Evolutionary conservation across 371 early-diverging fungal genomes (phyloP), one percentile per base, ranked within the genome.

Genomic region (Choanephora cucurbitarum): DNA sequence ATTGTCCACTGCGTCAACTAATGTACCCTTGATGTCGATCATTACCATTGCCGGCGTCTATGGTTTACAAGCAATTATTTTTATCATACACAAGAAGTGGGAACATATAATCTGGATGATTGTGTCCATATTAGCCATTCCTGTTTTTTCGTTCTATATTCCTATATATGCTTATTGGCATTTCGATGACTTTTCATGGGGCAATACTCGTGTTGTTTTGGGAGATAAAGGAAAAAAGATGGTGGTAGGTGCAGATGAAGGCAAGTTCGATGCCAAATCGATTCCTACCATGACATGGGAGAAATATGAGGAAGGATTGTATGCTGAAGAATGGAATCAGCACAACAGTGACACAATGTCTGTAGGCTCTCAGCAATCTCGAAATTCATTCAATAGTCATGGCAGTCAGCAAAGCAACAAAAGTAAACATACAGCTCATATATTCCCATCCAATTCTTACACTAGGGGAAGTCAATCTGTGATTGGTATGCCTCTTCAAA

Each of bases 151-250:
- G 1, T 83, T 85, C 43, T 64, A 72, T 18, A 76, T 86, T 13
- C 86, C 80, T 1, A 70, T 88, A 11, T 93, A 93, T 60, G 81
- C 91, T 1, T 93, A 89, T 68, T 93, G 93, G 93, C 91, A 91
- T 62, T 91, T 93, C 71, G 92, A 93, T 58, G 91, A 93, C 63
- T 91, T 93, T 57, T 82, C 84, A 0, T 93, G 92, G 92, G 92
- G 92, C 44, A 88, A 95, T 69, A 97, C 98, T 21, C 89, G 98
- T 62, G 70, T 88, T 22, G 91, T 92, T 1, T 70, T 87, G 1
- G 92, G 88, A 39, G 89, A 87, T 5, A 85, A 62, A 88, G 88
- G 87, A 82, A 62, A 90, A 15, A 77, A 75, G 46, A 72, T 78
- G 55, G 69, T 77, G 32, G 71, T 77, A 9, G 67, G 76, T 15